Evolutionary conservation across 2,329 filamentous ascomycete species (phyloP).

Genomic region (Cercospora citrullina): DNA sequence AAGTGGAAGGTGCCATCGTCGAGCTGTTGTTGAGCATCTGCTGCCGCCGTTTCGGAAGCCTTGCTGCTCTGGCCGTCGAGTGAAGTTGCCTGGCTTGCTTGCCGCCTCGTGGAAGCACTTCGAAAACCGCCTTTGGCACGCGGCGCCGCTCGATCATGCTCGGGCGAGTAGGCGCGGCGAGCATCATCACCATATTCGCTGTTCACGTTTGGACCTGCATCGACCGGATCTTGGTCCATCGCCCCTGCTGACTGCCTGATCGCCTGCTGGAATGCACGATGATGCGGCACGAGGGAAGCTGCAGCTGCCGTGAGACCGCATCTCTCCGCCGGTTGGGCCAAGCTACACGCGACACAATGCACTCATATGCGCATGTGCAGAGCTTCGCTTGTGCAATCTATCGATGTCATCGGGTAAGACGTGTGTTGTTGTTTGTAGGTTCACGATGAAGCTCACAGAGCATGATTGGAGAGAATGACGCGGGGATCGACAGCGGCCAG

Average conservation of each 20-base stretch:
- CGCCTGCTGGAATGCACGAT: conserved; percentile 8
- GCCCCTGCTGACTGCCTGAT: conserved; percentile 1
- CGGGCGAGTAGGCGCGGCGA: conserved; percentile 22
- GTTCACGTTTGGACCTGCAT: conserved; percentile 32
- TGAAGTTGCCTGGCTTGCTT: conserved; percentile 3
- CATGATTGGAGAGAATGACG: not conserved
- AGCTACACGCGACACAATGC: not conserved
- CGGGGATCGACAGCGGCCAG: not conserved
- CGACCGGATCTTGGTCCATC: conserved; percentile 38
- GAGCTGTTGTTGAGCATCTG: not conserved
- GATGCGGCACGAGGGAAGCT: conserved; percentile 10
- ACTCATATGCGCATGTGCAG: not conserved
- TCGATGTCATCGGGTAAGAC: not conserved
- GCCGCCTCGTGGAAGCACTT: conserved; percentile 12
- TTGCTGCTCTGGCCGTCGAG: not conserved
- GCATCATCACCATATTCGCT: conserved; percentile 29
- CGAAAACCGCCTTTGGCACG: conserved; percentile 7
- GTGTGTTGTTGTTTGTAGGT: not conserved
- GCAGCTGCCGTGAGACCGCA: conserved; percentile 17
- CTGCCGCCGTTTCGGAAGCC: not conserved
- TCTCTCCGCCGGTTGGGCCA: conserved; percentile 1
- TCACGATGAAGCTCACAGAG: not conserved
- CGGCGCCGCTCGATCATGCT: conserved; percentile 19
- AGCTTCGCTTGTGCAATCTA: not conserved
- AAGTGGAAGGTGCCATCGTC: conserved; percentile 17